Conservation (phyloP, 306 rosid genomes). For the Pyrus pyrifolia region DNA sequence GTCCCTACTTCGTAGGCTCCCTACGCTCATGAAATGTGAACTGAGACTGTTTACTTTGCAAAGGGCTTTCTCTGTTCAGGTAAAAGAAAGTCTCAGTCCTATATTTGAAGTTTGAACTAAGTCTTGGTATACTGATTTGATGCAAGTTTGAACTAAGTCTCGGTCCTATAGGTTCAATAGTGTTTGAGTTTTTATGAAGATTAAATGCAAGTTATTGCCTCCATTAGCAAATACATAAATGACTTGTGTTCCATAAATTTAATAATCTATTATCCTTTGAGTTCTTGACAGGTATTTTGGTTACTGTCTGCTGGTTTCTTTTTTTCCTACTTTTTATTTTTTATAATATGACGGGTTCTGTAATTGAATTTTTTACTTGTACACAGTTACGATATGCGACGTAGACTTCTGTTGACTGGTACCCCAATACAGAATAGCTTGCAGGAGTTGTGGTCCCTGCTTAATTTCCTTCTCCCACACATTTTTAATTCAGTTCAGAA, state of each 20-base stretch:
- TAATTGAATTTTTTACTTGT: conserved; percentile 14
- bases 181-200: background rate
- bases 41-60: background rate
- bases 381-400: conserved; percentile 72
- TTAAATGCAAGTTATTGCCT: background rate
- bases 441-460: conserved; percentile 99
- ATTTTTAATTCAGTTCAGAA: conserved; percentile 97
- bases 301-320: background rate
- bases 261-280: background rate
- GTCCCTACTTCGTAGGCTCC: background rate
- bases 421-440: conserved; percentile 98
- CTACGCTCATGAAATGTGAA: background rate
- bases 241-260: background rate
- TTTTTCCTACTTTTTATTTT: background rate
- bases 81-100: background rate
- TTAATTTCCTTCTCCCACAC: conserved; percentile 95
- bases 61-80: background rate
- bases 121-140: background rate
- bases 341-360: background rate
- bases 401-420: conserved; percentile 94
- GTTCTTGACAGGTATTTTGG: background rate
- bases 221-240: background rate
- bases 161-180: background rate
- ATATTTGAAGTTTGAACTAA: background rate
- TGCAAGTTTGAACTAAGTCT: background rate